Conservation (phyloP, 495 filamentous ascomycete genomes). For the Lepidopterella palustris region DNA sequence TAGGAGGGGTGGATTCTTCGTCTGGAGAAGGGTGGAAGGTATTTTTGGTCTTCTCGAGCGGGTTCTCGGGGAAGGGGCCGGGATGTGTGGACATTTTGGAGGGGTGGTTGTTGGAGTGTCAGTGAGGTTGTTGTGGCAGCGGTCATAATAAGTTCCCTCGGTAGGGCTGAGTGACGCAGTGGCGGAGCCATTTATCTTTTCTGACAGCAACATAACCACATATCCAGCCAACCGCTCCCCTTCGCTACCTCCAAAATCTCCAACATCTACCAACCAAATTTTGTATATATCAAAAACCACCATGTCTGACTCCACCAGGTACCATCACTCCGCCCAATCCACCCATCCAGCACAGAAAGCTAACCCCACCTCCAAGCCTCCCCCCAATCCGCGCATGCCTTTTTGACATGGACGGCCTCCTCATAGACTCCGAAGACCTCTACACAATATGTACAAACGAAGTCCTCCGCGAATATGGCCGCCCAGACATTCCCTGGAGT, state of each 20-base stretch:
- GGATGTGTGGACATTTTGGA: neutral
- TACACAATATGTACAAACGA: constrained; percentile 80
- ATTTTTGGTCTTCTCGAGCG: constrained; percentile 1
- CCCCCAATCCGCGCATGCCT: constrained; percentile 85
- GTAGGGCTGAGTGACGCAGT: no score
- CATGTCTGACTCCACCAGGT: neutral
- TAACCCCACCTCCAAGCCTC: constrained; percentile 13
- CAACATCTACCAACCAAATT: neutral
- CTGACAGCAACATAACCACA: no score
- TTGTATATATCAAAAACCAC: neutral
- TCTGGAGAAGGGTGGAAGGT: constrained; percentile 9
- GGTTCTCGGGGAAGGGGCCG: neutral
- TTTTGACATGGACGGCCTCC: constrained; percentile 97
- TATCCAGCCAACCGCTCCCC: no score
- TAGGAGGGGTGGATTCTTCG: constrained; percentile 23
- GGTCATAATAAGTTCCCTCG: neutral
- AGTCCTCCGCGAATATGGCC: constrained; percentile 66
- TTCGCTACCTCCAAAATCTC: neutral
- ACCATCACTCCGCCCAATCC: neutral
- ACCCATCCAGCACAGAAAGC: no score
- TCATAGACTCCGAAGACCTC: constrained; percentile 88
- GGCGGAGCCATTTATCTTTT: no score
- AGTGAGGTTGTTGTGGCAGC: neutral
- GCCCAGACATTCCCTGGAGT: constrained; percentile 73
- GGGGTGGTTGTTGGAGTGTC: no score